Evolutionary conservation across 148 eudicot species (phyloP), one percentile per base, ranked within the genome.

Genomic region (Amaranthus palmeri): DNA sequence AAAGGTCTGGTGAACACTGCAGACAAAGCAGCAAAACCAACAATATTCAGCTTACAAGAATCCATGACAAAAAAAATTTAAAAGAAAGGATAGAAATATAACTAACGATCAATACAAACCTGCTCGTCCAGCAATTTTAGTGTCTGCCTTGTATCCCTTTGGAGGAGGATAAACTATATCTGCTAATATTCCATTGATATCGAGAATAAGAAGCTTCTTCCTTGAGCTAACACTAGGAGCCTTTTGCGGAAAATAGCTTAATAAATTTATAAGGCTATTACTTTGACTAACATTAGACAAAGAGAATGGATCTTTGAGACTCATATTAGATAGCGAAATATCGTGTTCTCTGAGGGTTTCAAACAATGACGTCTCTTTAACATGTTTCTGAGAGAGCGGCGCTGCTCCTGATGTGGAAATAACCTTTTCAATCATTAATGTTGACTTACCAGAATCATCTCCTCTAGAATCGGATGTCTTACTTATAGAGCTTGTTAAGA

Each of bases 1-100:
- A 76, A 91, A 43, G 97, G 97, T 74, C 97, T 81, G 81, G 80
- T 87, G 84, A 89, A 95, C 69, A 95, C 97, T 95, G 88, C 79
- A 78, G 59, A 76, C 8, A 45, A 76, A 74, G 60, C 57, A 72
- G 41, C 64, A 43, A 25, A 25, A 45, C 12, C 12, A 64, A 64
- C 50, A 54, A 15, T 64, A 58, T 65, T 42, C 59, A 74, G 53
- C 61, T 41, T 10, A 15, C 44, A 50, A 52, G 25, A 42, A 61
- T 17, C 42, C 62, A 59, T 71, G 65, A 53, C 50, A 66, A 9
- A 44, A 7, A 44, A 9, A 44, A 47, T 4, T 12, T 11, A 46
- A 45, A 61, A 15, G 4, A 18, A 54, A 54, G 18, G 54, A 10
- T 9, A 58, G 13, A 15, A 40, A 46, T 10, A 36, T 44, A 52